Evolutionary conservation across 768 basidiomycete species (phyloP).

Genomic region (Kwoniella europaea): DNA sequence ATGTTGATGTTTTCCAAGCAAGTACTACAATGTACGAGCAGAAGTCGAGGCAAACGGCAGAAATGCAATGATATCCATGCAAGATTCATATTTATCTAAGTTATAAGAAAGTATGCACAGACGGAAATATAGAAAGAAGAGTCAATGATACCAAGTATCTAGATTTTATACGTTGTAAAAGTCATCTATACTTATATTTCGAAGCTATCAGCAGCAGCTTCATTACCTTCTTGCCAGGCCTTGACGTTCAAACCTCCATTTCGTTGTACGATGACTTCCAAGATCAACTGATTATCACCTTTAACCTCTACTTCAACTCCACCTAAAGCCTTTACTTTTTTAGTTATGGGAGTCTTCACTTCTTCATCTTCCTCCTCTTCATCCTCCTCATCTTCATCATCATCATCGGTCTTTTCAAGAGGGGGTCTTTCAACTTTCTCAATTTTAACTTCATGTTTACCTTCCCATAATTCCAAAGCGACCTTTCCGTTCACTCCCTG

Average conservation of each 20-base stretch:
- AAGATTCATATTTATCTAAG: constrained; percentile 2
- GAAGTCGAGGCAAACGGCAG: neutral
- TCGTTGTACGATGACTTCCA: constrained; percentile 52
- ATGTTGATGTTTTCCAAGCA: neutral
- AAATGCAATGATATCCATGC: constrained; percentile 8
- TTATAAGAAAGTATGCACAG: constrained; percentile 5
- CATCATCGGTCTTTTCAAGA: constrained; percentile 41
- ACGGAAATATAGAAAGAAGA: neutral
- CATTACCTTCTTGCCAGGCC: constrained; percentile 53
- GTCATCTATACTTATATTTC: constrained; percentile 27
- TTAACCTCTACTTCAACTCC: constrained; percentile 42
- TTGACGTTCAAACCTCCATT: constrained; percentile 44
- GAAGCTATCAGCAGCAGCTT: constrained; percentile 39
- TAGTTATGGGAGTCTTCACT: constrained; percentile 52
- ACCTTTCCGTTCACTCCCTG: constrained; percentile 46
- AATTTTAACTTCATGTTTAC: constrained; percentile 59
- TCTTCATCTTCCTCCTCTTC: constrained; percentile 53
- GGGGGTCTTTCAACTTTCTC: constrained; percentile 49
- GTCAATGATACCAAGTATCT: neutral
- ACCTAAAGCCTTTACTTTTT: constrained; percentile 46
- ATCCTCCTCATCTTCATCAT: constrained; percentile 38
- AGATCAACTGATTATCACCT: constrained; percentile 36
- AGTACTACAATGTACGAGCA: neutral
- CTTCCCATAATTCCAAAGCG: constrained; percentile 60
- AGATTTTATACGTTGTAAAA: neutral